phyloP scores from a whole-genome alignment of 116 monocot genomes.

The Trichopus zeylanicus region DNA sequence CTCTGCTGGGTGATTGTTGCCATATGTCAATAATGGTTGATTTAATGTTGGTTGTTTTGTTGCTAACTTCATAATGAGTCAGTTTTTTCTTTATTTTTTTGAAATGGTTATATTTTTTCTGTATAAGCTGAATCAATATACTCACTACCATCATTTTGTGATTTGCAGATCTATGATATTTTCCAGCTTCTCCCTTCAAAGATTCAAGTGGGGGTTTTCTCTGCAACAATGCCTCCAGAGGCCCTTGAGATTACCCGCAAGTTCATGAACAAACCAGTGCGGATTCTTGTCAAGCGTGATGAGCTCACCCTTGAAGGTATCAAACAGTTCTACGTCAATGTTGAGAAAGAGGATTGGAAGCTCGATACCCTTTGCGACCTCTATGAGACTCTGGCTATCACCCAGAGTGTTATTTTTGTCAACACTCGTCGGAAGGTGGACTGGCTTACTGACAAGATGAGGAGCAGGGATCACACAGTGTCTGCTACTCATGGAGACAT shows the following conservation, averaged over 20 bases:
- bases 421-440: constrained; percentile 13
- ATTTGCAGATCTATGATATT: constrained; percentile 29
- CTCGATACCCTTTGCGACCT: constrained; percentile 22
- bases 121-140: too few relatives aligned
- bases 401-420: constrained; percentile 19
- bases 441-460: constrained; percentile 20
- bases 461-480: constrained; percentile 15
- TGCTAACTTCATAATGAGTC: too few relatives aligned
- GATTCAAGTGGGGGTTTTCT: constrained; percentile 35
- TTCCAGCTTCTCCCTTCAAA: constrained; percentile 38
- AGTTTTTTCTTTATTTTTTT: too few relatives aligned
- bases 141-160: too few relatives aligned
- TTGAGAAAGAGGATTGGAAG: constrained; percentile 40
- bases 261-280: constrained; percentile 42
- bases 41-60: too few relatives aligned
- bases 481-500: constrained; percentile 12
- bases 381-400: constrained; percentile 15
- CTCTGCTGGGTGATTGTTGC: too few relatives aligned
- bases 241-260: constrained; percentile 38
- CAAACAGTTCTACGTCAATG: constrained; percentile 49
- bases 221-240: constrained; percentile 43
- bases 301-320: constrained; percentile 46
- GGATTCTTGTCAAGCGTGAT: constrained; percentile 38
- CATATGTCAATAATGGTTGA: too few relatives aligned
- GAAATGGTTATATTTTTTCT: too few relatives aligned